Base-by-base conservation (phyloP, 495 filamentous ascomycete genomes). In the Neurospora sublineolata region DNA sequence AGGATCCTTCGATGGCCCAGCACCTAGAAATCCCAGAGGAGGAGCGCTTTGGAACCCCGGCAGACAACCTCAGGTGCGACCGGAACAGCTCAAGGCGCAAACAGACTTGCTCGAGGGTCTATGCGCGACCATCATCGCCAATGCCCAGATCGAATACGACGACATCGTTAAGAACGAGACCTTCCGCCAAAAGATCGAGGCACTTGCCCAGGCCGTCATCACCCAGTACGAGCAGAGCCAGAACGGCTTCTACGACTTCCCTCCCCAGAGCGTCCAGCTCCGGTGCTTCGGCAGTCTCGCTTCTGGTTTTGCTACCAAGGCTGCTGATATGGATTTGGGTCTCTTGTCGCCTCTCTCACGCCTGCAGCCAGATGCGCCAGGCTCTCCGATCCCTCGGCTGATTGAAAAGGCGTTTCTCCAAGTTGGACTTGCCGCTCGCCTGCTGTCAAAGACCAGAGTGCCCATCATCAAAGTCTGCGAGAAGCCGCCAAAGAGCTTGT, bases 391-490 rank as follows among this genome's bases (percentile, higher is more conserved):
- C 60, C 90, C 91, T 23, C 83, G 90, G 42, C 72, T 91, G 18
- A 74, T 94, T 11, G 90, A 93, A 76, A 90, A 87, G 74, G 83
- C 83, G 3, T 83, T 95, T n/a, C 83, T 93, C n/a, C 84, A 91
- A 4, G 74, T 83, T 39, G 91, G 90, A 0, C 88, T 88, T 71
- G 90, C 90, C 44, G 91, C 89, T 27, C 84, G 90, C 1, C 79
- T 94, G 9, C 84, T 94, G 9, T 88, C 90, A 27, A 85, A 84
- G 41, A 93, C 93, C 9, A 86, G 92, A 73, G 89, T 94, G 37
- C 93, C 93, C 30, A 94, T 95, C 71, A 89, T 96, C 76, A 93
- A 93, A 74, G 81, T 96, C 38, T 93, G 91, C 79, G 86, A 93
- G 76, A 86, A 85, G 71, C 91, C 91, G 6, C 83, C 83, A 0